Evolutionary conservation across 140 eudicot genomes (phyloP).

Genomic region (Senecio squalidus): DNA sequence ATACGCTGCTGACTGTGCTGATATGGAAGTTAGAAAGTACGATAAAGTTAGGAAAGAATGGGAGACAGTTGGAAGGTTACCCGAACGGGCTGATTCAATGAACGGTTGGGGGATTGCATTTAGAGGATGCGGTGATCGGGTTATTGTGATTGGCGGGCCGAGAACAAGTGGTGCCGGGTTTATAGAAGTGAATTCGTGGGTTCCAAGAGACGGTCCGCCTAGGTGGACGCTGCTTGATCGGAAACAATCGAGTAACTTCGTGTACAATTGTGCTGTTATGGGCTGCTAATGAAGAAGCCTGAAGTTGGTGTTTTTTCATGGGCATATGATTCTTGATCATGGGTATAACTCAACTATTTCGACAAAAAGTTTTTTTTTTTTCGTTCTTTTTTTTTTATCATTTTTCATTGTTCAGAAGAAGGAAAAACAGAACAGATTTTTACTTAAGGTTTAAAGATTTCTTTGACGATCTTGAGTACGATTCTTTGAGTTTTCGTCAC

Average conservation of each 20-base stretch:
- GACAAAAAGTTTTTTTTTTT: constrained; percentile 31
- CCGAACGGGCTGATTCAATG: constrained; percentile 78
- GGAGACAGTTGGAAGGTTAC: constrained; percentile 77
- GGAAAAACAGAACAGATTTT: constrained; percentile 43
- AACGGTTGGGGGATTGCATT: constrained; percentile 96
- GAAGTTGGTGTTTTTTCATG: constrained; percentile 37
- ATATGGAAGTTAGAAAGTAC: constrained; percentile 71
- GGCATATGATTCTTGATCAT: constrained; percentile 59
- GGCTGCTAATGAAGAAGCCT: constrained; percentile 84
- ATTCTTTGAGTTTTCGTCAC: constrained; percentile 37
- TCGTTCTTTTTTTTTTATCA: constrained; percentile 21
- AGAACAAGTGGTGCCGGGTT: constrained; percentile 57
- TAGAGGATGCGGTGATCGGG: constrained; percentile 85
- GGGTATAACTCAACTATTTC: constrained; percentile 51
- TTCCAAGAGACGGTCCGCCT: constrained; percentile 75
- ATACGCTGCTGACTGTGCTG: constrained; percentile 90
- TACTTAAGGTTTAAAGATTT: constrained; percentile 58
- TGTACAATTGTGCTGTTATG: constrained; percentile 96
- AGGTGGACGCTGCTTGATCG: constrained; percentile 69
- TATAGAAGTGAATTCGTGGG: constrained; percentile 88
- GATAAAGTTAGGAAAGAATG: constrained; percentile 48
- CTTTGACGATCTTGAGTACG: constrained; percentile 43
- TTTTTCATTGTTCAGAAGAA: constrained; percentile 47
- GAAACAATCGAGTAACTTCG: constrained; percentile 76
- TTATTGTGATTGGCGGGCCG: constrained; percentile 87